These are phyloP conservation scores for Edaphochlamys debaryana DNA, from an alignment of 139 green algal genomes.

Conservation along the genomic window DNA sequence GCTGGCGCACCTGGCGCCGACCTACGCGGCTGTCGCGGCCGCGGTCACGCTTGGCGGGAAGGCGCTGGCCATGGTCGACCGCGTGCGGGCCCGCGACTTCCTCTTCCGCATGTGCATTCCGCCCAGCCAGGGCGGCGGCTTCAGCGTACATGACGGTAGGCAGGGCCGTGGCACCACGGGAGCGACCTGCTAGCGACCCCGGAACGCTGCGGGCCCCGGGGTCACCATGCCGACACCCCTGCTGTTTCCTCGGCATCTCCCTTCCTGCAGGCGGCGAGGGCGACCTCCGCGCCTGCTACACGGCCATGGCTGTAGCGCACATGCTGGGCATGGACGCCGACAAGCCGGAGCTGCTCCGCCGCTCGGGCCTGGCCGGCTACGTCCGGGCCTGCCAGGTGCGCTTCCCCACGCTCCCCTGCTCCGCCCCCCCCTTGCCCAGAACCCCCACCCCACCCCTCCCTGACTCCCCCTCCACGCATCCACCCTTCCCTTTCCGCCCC, in stretches of 20 bases:
- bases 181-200: no score
- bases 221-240: slow-evolving; percentile 80
- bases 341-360: slow-evolving; percentile 55
- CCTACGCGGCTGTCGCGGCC: slow-evolving; percentile 90
- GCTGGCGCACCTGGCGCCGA: slow-evolving; percentile 93
- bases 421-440: no score
- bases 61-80: slow-evolving; percentile 74
- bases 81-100: slow-evolving; percentile 67
- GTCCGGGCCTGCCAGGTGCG: slow-evolving; percentile 77
- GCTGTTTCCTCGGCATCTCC: no score
- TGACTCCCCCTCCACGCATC: no score
- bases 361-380: slow-evolving; percentile 66
- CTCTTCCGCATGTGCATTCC: slow-evolving; percentile 81
- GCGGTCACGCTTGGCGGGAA: slow-evolving; percentile 85
- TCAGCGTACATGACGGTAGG: slow-evolving; percentile 88
- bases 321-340: slow-evolving; percentile 81
- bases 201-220: no score
- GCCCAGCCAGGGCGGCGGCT: slow-evolving; percentile 75
- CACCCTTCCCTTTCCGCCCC: no score
- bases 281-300: slow-evolving; percentile 94
- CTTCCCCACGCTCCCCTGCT: no score
- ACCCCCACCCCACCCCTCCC: no score
- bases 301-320: slow-evolving; percentile 81
- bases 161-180: slow-evolving; percentile 79
- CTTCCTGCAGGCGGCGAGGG: slow-evolving; percentile 83